phyloP scores from a whole-genome alignment of 2,329 filamentous ascomycete species.

The Trichothecium sympodiale region DNA sequence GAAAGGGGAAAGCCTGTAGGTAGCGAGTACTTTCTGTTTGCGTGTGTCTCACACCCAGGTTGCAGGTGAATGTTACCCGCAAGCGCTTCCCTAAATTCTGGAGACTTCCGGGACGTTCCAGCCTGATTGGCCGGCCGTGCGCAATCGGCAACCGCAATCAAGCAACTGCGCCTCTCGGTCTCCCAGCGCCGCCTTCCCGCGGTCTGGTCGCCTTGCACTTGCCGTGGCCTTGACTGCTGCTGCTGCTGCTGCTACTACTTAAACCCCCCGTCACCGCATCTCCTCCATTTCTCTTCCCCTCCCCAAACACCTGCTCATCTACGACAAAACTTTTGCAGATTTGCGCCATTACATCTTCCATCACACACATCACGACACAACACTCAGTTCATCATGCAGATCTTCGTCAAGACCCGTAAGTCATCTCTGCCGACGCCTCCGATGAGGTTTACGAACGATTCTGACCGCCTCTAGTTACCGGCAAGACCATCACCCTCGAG shows the following conservation, averaged over 20 bases:
- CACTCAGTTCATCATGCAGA: slow-evolving; percentile 62
- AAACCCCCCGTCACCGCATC: slow-evolving; percentile 2
- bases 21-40: too few relatives aligned
- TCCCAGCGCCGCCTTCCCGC: not conserved
- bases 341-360: not conserved
- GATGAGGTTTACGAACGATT: not conserved
- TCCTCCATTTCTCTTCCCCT: slow-evolving; percentile 2
- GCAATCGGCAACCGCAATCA: not conserved
- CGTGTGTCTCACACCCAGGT: too few relatives aligned
- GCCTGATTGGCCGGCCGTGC: slow-evolving; percentile 1
- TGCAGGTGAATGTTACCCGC: too few relatives aligned
- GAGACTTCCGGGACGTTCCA: slow-evolving; percentile 6
- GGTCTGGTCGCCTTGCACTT: not conserved
- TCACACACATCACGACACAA: not conserved
- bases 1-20: too few relatives aligned
- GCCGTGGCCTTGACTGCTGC: not conserved
- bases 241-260: slow-evolving; percentile 1
- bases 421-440: slow-evolving; percentile 18
- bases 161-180: not conserved
- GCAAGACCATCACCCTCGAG: slow-evolving; percentile 45
- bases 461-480: slow-evolving; percentile 48
- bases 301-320: slow-evolving; percentile 2
- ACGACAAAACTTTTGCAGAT: not conserved
- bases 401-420: slow-evolving; percentile 94
- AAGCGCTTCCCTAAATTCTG: slow-evolving; percentile 4